Evolutionary conservation across 495 filamentous ascomycete species (phyloP).

Genomic region (Trichoderma reesei): DNA sequence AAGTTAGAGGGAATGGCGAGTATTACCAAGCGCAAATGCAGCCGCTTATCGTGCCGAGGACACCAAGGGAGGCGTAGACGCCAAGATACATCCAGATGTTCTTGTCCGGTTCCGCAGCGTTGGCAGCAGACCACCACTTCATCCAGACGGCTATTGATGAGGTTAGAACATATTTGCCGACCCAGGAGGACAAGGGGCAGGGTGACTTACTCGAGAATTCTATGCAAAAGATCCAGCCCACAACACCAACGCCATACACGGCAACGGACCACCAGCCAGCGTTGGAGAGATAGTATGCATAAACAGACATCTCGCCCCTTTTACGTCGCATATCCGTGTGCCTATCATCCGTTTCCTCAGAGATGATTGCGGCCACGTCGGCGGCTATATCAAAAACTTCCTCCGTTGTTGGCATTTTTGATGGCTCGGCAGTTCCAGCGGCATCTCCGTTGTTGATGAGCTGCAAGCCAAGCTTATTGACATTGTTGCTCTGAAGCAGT

Average conservation of each 20-base stretch:
- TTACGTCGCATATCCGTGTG: constrained; percentile 19
- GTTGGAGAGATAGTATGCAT: constrained; percentile 42
- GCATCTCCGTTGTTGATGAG: neutral
- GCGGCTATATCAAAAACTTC: neutral
- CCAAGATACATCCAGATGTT: constrained; percentile 22
- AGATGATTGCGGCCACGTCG: neutral
- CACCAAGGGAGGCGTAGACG: constrained; percentile 20
- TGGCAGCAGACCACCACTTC: constrained; percentile 24
- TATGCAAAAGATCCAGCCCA: constrained; percentile 20
- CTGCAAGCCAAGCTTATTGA: constrained; percentile 3
- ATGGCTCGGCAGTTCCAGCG: neutral
- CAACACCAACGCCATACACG: constrained; percentile 30
- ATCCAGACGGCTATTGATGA: constrained; percentile 19
- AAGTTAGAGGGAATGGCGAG: neutral
- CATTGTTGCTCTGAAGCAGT: neutral
- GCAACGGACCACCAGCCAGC: constrained; percentile 38
- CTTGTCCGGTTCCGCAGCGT: constrained; percentile 18
- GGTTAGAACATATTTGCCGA: neutral
- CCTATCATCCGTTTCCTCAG: constrained; percentile 16
- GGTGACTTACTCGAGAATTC: constrained; percentile 22
- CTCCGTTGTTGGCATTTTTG: neutral
- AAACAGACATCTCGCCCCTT: constrained; percentile 45
- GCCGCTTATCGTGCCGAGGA: constrained; percentile 16
- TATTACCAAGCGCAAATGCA: constrained; percentile 21
- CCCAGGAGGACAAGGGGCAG: neutral